Evolutionary conservation across 202 grass and related monocot genomes (phyloP), one percentile per base, ranked within the genome.

Genomic region (Sporobolus alterniflorus): DNA sequence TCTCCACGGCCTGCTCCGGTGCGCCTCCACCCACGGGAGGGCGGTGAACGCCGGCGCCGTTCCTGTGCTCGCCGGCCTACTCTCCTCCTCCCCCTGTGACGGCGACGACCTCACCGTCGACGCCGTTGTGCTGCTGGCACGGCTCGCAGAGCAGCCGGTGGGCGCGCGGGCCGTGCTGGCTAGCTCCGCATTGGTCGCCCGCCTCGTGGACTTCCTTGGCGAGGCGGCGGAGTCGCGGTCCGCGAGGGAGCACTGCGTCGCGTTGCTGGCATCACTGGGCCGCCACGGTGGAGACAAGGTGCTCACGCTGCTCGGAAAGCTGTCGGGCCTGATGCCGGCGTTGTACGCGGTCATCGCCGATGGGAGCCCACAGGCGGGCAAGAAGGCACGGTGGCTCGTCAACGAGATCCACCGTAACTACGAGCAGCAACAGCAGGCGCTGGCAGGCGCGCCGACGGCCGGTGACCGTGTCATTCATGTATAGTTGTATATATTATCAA

Each of bases 261-360:
- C 86, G 57, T 48, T 94, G 70, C 86, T 98, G 69, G 85, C 84
- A 22, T 84, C 81, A 9, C 74, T 98, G 32, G 92, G 88, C 49
- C 62, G 49, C 41, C 85, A 95, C 81, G 88, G 84, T 42, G 90
- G 95, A 1, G 78, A 77, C 41, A 43, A 2, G 41, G 84, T 91
- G n/a, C 79, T 93, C 3, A 59, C 82, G 15, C 47, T 86, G 61
- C 78, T 98, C 18, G 88, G 82, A 11, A 89, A 93, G 85, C 86
- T 91, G 71, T 82, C 92, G 6, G 32, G n/a, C 29, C 74, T 98
- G 2, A 93, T 95, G 90, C 75, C 84, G 1, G 79, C 86, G 9
- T 73, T 98, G 46, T 98, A 98, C 79, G 86, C 85, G 52, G 74
- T 95, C 26, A 78, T 88, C 48, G 78, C 68, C 31, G 90, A 93